These are phyloP conservation scores for Penicillium bovifimosum DNA, from an alignment of 495 filamentous ascomycete species.

Conservation along the genomic window DNA sequence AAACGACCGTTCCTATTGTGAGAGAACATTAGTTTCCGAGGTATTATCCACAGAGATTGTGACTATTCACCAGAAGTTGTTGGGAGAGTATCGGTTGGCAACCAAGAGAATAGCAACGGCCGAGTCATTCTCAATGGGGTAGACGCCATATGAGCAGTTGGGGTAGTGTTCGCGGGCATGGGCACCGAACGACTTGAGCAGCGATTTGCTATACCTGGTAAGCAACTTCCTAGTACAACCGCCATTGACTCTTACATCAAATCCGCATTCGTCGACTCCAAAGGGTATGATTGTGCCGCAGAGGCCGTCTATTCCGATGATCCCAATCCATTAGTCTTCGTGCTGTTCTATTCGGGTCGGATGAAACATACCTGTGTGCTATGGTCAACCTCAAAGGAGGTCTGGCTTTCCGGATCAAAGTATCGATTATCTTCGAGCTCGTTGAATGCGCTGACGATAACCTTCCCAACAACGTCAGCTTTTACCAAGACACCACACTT, in stretches of 20 bases:
- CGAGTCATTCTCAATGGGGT: constrained; percentile 67
- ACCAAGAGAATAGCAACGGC: constrained; percentile 77
- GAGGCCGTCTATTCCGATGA: constrained; percentile 63
- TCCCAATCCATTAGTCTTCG: constrained; percentile 4
- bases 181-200: constrained; percentile 67
- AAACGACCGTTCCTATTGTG: constrained; percentile 81
- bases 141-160: constrained; percentile 71
- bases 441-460: constrained; percentile 84
- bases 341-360: neutral
- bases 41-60: neutral
- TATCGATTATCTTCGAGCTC: constrained; percentile 72
- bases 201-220: constrained; percentile 47
- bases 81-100: constrained; percentile 93
- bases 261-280: constrained; percentile 73
- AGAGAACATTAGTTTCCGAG: constrained; percentile 2
- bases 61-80: constrained; percentile 79
- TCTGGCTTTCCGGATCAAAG: constrained; percentile 80
- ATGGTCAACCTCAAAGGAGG: constrained; percentile 85
- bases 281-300: constrained; percentile 67
- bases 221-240: neutral
- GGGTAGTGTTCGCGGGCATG: constrained; percentile 90
- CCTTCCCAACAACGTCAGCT: constrained; percentile 41
- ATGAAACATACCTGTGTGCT: constrained; percentile 55
- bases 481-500: neutral
- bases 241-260: constrained; percentile 57